Base-by-base conservation (phyloP, 176 grass and related monocot genomes). In the Carex pumila region DNA sequence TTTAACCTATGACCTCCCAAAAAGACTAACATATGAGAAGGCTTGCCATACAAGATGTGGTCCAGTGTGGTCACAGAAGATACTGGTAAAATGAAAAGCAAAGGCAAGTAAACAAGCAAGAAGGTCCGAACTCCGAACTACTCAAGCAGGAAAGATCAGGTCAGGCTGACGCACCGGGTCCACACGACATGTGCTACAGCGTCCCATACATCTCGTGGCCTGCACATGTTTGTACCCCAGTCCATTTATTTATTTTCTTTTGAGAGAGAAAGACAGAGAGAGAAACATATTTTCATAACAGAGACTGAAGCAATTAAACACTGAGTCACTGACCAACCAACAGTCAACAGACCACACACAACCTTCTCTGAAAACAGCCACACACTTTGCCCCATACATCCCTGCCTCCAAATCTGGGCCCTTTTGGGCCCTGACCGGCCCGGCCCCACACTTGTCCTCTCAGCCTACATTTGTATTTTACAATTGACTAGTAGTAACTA, bases 281-380 rank as follows among this genome's bases (percentile, higher is more conserved):
- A 25, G 25, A 25, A 25, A 25, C 25, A 25, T 25, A 39, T 39
- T 69, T 39, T 69, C 6, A 18, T 1, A 49, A 75, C 15, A 76
- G 11, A 55, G 49, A 55, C 22, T 32, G 72, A 47, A 77, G 19
- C 45, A 77, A 77, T 77, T 56, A 77, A 55, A 55, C 12, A 56
- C 22, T 31, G 73, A 77, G 50, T 13, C 12, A 56, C 22, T 31
- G 73, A 77, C 73, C 25, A 56, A 77, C 50, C 65, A 62, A 61
- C 59, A 57, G 15, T 17, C 67, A 73, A 55, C 12, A 56, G 49
- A 76, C 71, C 10, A 74, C 71, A 74, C 71, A 74, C 71, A 75
- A 52, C 45, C 71, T 52, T 75, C 47, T 75, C 17, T 2, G 10
- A 54, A 54, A 47, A 75, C 49, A 55, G 72, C 22, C 21, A 21